A percentile compares a stretch with the other conserved stretches of the same genome.
Evolutionary conservation across 441 rosid genomes (phyloP).

Genomic region (Erodium chrysanthum): DNA sequence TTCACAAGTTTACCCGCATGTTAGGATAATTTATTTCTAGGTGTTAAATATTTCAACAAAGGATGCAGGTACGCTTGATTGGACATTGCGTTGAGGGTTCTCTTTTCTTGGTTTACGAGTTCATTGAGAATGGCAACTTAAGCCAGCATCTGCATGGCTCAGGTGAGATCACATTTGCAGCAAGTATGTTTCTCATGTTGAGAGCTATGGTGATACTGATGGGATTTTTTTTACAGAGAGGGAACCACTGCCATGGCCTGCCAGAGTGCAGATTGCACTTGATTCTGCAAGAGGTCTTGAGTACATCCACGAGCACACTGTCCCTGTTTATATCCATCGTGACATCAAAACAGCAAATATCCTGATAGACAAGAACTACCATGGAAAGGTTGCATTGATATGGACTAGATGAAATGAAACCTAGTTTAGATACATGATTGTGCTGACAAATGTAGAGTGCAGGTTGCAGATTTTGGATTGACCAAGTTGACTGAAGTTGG

Average conservation of each 20-base stretch:
- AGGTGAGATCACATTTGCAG: slow-evolving; percentile 33
- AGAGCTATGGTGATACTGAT: not conserved
- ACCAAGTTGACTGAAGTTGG: slow-evolving; percentile 83
- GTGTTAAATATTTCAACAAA: not conserved
- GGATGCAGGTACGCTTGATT: slow-evolving; percentile 66
- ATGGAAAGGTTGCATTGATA: slow-evolving; percentile 68
- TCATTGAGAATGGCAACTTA: slow-evolving; percentile 81
- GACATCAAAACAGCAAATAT: slow-evolving; percentile 93
- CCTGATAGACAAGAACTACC: slow-evolving; percentile 73
- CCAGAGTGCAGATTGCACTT: slow-evolving; percentile 88
- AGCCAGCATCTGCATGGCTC: slow-evolving; percentile 79
- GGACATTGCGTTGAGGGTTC: slow-evolving; percentile 96
- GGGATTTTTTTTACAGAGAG: slow-evolving; percentile 33
- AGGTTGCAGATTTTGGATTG: slow-evolving; percentile 97
- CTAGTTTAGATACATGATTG: slow-evolving; percentile 9
- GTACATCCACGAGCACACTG: slow-evolving; percentile 92
- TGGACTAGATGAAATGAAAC: no score
- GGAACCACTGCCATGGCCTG: slow-evolving; percentile 72
- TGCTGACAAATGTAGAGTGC: slow-evolving; percentile 16
- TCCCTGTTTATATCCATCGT: slow-evolving; percentile 90
- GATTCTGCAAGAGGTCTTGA: slow-evolving; percentile 98
- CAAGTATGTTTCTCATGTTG: slow-evolving; percentile 8
- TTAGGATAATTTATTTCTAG: not conserved
- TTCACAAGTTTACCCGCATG: not conserved
- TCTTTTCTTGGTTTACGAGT: slow-evolving; percentile 82